Base-by-base conservation (phyloP, 2,329 filamentous ascomycete genomes). In the Cercospora sp. region DNA sequence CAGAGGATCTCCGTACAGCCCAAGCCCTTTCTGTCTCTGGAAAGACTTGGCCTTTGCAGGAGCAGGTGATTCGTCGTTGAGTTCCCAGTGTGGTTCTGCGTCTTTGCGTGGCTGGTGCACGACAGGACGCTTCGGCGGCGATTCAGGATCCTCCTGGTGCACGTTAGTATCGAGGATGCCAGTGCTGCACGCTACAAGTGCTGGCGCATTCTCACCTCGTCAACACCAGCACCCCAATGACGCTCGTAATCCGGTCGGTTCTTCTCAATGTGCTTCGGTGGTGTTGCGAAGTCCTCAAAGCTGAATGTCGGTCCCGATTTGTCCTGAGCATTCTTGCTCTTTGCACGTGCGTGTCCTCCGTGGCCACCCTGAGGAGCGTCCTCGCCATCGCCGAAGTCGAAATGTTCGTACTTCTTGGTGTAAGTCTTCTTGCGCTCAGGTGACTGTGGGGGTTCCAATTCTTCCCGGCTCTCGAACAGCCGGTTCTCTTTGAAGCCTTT, bases 251-350 rank as follows among this genome's bases (percentile, higher is more conserved):
- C 88, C 45, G 85, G 82, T 68, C 89, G 86, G 63, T 86, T 79
- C 79, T 90, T 91, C 57, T 85, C 82, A 4, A 86, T 84, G 59
- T 87, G 83, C 84, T 97, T 97, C 72, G 90, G 86, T 0, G 94
- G 94, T 0, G 94, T 97, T 16, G 84, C 83, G 75, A 97, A 97
- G 80, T 97, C 93, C 69, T 92, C 88, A 79, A 98, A 98, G 60
- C 89, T 88, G 93, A 94, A 97, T 70, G 92, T 90, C 71, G 89
- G 89, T 68, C 85, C 83, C 63, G 85, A 79, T 21, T 84, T 76
- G 76, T 74, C 66, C 77, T 77, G 57, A n/a, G 62, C 32, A 53
- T 16, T 32, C 72, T 73, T 37, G 77, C 77, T 69, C 75, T 75
- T 45, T 70, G 79, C 60, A 72, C 73, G 62, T 34, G 67, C 65